These are phyloP conservation scores for Pythium apleroticum DNA, from an alignment of 352 stramenopile species.

Conservation along the genomic window DNA sequence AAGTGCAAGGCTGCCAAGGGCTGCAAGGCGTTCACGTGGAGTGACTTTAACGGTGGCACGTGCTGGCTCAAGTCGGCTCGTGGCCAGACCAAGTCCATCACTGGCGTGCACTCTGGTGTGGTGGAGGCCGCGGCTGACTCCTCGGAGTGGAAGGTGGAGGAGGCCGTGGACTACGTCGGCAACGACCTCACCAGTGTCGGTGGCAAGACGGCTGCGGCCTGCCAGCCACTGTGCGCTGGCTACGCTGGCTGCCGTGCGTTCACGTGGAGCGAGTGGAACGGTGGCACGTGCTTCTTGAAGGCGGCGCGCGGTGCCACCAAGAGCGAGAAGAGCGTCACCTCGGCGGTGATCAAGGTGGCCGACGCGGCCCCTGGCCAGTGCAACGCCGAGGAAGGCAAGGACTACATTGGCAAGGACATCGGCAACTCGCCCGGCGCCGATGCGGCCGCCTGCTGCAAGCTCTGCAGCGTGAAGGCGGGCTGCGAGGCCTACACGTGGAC, in stretches of 20 bases:
- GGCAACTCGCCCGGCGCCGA: neutral
- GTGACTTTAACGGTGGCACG: slow-evolving; percentile 36
- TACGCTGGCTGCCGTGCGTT: slow-evolving; percentile 15
- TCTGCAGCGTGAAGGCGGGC: neutral
- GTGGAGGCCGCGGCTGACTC: neutral
- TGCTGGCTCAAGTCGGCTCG: slow-evolving; percentile 48
- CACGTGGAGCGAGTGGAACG: slow-evolving; percentile 47
- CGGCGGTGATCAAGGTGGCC: neutral
- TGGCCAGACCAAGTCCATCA: slow-evolving; percentile 1
- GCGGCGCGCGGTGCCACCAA: slow-evolving; percentile 16
- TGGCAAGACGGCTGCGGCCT: neutral
- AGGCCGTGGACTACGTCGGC: slow-evolving; percentile 9
- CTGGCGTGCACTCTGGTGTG: slow-evolving; percentile 1
- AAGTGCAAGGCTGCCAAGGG: slow-evolving; percentile 5
- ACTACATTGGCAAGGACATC: slow-evolving; percentile 31
- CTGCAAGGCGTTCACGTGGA: slow-evolving; percentile 40
- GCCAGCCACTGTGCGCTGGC: neutral
- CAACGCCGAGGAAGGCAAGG: neutral
- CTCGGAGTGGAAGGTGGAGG: neutral
- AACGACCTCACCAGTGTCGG: neutral
- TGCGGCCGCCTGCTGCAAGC: neutral
- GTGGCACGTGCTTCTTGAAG: slow-evolving; percentile 55
- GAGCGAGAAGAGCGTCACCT: neutral
- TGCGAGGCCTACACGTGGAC: neutral
- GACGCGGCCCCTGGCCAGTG: neutral